Conservation (phyloP, 139 green algal species). For the Pseudopediastrum boryanum region DNA sequence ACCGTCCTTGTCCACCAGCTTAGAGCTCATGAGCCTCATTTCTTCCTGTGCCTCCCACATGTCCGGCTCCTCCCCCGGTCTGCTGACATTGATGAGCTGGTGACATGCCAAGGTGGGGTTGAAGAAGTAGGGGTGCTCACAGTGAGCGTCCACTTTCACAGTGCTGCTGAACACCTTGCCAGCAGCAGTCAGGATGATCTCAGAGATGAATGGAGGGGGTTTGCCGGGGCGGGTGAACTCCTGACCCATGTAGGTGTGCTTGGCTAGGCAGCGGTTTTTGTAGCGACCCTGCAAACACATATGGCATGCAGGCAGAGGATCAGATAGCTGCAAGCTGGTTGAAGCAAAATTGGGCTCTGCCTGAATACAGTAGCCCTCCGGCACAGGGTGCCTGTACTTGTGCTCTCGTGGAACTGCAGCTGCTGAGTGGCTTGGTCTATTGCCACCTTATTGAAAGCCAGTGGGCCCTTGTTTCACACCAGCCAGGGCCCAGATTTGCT, state of each 20-base stretch:
- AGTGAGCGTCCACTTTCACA: too few species aligned
- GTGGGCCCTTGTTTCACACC: too few species aligned
- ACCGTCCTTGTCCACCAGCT: constrained; percentile 24
- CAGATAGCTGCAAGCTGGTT: too few species aligned
- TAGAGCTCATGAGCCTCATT: constrained; percentile 12
- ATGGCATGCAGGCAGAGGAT: too few species aligned
- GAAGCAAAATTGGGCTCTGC: too few species aligned
- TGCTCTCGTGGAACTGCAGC: too few species aligned
- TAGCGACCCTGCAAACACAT: neutral
- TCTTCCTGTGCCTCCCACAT: constrained; percentile 34
- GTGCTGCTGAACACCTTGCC: constrained; percentile 24
- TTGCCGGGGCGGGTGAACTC: too few species aligned
- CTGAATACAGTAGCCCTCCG: neutral
- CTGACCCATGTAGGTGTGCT: neutral
- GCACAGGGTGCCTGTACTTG: too few species aligned
- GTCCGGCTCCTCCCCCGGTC: constrained; percentile 21
- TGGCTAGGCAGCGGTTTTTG: neutral
- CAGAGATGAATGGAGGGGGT: too few species aligned
- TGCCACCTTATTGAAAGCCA: too few species aligned
- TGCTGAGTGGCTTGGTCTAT: too few species aligned
- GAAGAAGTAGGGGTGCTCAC: constrained; percentile 19
- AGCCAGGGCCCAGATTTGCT: too few species aligned
- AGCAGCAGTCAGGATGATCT: constrained; percentile 30
- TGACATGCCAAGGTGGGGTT: constrained; percentile 30
- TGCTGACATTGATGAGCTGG: constrained; percentile 24